Percentiles rank a stretch among this genome's conserved stretches.
Evolutionary conservation across 495 filamentous ascomycete genomes (phyloP).

Genomic region (Penicillium macrosclerotiorum): DNA sequence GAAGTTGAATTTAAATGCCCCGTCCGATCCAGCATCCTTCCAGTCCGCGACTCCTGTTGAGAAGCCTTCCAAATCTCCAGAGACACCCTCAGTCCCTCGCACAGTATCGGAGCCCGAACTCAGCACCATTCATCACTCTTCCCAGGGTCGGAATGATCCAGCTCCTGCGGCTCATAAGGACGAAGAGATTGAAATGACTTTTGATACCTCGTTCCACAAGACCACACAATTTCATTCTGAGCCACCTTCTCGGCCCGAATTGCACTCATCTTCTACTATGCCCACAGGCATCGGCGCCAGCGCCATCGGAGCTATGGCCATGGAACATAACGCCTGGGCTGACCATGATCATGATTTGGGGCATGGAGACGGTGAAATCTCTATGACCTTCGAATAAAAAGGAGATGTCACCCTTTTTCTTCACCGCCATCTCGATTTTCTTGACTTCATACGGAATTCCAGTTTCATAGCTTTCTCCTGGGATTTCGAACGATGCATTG

Average conservation of each 20-base stretch:
- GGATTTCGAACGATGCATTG: constrained; percentile 13
- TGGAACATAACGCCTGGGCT: constrained; percentile 78
- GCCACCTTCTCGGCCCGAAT: constrained; percentile 30
- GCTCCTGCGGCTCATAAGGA: constrained; percentile 32
- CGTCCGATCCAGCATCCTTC: constrained; percentile 18
- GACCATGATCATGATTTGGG: constrained; percentile 59
- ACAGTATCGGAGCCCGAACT: constrained; percentile 32
- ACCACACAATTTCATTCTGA: constrained; percentile 23
- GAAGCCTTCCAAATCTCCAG: constrained; percentile 48
- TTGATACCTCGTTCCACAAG: constrained; percentile 60
- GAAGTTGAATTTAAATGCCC: constrained; percentile 63
- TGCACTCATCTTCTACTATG: constrained; percentile 44
- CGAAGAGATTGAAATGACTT: constrained; percentile 67
- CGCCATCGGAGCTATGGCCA: constrained; percentile 37
- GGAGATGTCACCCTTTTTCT: constrained; percentile 12
- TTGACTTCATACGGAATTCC: neutral
- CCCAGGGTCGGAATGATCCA: constrained; percentile 18
- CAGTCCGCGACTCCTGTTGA: constrained; percentile 36
- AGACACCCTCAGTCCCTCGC: constrained; percentile 25
- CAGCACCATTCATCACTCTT: constrained; percentile 14
- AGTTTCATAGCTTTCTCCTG: constrained; percentile 4
- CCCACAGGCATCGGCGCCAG: constrained; percentile 23
- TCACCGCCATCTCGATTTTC: constrained; percentile 1
- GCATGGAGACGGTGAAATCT: constrained; percentile 50
- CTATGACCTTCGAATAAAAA: constrained; percentile 57